Base-by-base conservation (phyloP, 768 basidiomycete species). In the Dentipellis fragilis region DNA sequence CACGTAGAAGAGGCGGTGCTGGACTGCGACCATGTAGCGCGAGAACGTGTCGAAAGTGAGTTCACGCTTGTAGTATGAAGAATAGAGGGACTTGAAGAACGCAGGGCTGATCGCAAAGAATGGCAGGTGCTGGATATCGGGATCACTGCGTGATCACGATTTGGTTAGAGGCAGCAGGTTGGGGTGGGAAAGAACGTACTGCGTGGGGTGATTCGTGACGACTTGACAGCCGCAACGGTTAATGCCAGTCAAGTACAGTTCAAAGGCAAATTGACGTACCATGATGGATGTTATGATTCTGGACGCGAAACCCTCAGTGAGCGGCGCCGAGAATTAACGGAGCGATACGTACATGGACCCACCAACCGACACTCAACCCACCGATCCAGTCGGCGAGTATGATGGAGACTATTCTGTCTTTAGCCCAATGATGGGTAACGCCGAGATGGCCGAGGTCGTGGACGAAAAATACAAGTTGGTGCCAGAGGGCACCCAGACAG, bases 281-380 rank as follows among this genome's bases (percentile, higher is more conserved):
- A 71, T 97, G 94, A 73, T 97, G 94, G 49, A 94, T 84, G 64
- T 98, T 96, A 67, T 99, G 96, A 66, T 89, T 91, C 88, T 91
- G 59, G 51, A 49, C 59, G 29, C 56, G 56, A 52, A 29, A 3
- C 29, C 29, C 29, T 29, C 29, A 29, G 29, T 29, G 29, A 29
- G 29, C 29, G 6, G 29, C 39, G 52, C 57, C 39, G 52, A 2
- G 52, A 56, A n/a, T 56, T 45, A 10, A 34, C n/a, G 22, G 36
- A 16, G 35, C 16, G 4, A 11, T n/a, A 83, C 93, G 73, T 63
- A 94, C 93, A 68, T 93, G 80, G 40, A 92, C 89, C 95, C 95
- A 99, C 96, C 96, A 99, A 40, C 93, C 91, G 21, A 96, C 78
- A 66, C 93, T 96, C 53, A 99, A 73, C 4, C 96, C 96, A 22